Evolutionary conservation across 352 stramenopile genomes (phyloP).

Genomic region (Globisporangium nunn): DNA sequence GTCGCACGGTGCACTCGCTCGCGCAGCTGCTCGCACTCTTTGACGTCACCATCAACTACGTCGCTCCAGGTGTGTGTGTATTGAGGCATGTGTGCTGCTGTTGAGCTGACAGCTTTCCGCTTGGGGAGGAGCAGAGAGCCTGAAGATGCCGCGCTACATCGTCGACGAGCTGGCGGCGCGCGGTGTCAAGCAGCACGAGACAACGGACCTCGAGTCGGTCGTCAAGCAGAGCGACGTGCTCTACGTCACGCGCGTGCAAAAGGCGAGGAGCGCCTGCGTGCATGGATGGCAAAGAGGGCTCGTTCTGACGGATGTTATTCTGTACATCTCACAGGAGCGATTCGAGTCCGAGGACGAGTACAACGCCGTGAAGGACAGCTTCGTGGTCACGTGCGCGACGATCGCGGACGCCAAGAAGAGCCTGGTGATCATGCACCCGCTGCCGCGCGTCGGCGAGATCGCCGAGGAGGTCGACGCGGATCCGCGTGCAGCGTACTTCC

Average conservation of each 20-base stretch:
- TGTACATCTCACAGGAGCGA: conserved; percentile 69
- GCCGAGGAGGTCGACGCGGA: conserved; percentile 93
- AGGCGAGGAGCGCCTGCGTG: conserved; percentile 17
- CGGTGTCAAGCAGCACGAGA: conserved; percentile 86
- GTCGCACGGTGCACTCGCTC: conserved; percentile 97
- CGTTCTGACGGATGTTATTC: too few species aligned
- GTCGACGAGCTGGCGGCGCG: conserved; percentile 57
- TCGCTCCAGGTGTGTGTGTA: conserved; percentile 50
- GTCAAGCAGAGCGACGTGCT: conserved; percentile 93
- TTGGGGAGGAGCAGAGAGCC: conserved; percentile 26
- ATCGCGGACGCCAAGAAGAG: conserved; percentile 82
- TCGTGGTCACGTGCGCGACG: conserved; percentile 61
- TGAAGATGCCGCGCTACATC: conserved; percentile 83
- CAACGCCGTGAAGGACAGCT: conserved; percentile 91
- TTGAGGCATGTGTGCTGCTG: background rate
- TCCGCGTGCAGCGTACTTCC: conserved; percentile 95
- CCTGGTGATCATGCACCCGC: conserved; percentile 97
- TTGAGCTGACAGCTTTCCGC: background rate
- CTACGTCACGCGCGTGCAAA: conserved; percentile 98
- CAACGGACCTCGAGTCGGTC: conserved; percentile 77
- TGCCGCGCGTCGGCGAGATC: conserved; percentile 98
- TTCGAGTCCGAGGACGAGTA: conserved; percentile 94
- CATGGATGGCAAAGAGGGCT: background rate
- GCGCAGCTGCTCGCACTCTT: conserved; percentile 93
- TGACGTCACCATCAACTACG: conserved; percentile 88